phyloP scores from a whole-genome alignment of 202 grass and related monocot genomes.

The Schoenoplectus triqueter region DNA sequence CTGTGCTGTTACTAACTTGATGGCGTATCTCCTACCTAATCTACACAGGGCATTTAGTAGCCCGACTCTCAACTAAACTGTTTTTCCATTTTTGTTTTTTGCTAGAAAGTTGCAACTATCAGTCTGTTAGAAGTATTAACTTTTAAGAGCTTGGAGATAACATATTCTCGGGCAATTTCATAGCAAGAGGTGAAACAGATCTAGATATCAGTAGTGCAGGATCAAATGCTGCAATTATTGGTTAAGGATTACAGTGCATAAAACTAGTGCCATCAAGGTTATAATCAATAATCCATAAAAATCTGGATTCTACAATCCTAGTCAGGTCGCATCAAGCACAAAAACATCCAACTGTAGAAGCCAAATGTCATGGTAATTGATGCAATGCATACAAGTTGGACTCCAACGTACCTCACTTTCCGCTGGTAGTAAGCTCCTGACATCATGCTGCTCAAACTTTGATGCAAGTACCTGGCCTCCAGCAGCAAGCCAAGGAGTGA shows the following conservation, averaged over 20 bases:
- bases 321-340: constrained; percentile 17
- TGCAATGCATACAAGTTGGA: constrained; percentile 28
- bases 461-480: constrained; percentile 92
- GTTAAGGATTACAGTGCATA: constrained; percentile 3
- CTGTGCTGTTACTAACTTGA: constrained; percentile 16
- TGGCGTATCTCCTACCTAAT: neutral
- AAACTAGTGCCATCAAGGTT: neutral
- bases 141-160: constrained; percentile 11
- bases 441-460: constrained; percentile 96
- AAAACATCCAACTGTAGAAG: constrained; percentile 15
- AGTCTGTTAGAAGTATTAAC: constrained; percentile 2
- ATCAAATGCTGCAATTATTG: neutral
- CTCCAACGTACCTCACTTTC: constrained; percentile 86
- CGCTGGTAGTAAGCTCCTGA: constrained; percentile 89
- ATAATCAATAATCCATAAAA: constrained; percentile 20
- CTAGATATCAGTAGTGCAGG: constrained; percentile 18
- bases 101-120: constrained; percentile 1
- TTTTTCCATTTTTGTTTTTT: neutral
- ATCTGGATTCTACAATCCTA: constrained; percentile 17
- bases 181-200: neutral
- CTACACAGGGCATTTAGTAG: neutral
- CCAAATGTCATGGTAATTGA: neutral
- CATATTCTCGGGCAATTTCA: constrained; percentile 15
- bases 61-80: neutral
- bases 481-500: constrained; percentile 93